Base-by-base conservation (phyloP, 208 protist genomes). In the Trypanosoma lewisi region DNA sequence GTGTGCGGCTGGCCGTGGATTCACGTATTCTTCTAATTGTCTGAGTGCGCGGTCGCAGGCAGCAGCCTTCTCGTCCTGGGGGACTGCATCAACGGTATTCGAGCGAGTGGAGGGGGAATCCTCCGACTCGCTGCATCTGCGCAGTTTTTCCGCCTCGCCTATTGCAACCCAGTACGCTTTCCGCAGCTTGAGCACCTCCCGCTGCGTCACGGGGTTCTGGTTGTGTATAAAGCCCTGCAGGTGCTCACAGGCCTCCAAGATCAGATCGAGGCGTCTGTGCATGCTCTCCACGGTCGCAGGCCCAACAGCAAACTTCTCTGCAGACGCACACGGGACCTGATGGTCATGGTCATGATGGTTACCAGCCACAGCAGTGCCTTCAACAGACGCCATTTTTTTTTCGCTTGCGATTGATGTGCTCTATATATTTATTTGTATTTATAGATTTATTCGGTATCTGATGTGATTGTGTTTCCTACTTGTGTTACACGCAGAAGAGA, bases 161-260 rank as follows among this genome's bases (percentile, higher is more conserved):
- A 77, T 65, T 4, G 76, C 75, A 63, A 85, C 78, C 41, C 70
- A 64, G 67, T 75, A 87, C 4, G 85, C 79, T 17, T 76, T 74
- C 25, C 82, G 82, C 19, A 92, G 67, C 33, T 75, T 78, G 19
- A 23, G 2, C 44, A 92, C 75, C 61, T 92, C 85, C 21, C 67
- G 57, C 36, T 64, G 34, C 12, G 82, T 73, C 37, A 89, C 82
- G 16, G 55, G 64, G 59, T 77, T 72, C 7, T 60, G 68, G 1
- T 65, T 62, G 14, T 64, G 65, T 53, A 77, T 70, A 30, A 91
- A 64, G 27, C 70, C 70, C 60, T 82, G 68, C 19, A 88, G 75
- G 34, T 75, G 77, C 14, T 39, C 41, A 30, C 82, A 73, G 30
- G 77, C 71, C 48, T 80, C 61, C n/a, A 85, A 66, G 23, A 88